Percentiles rank a stretch among this genome's conserved stretches.
These are phyloP conservation scores for Colletotrichum musicola DNA, from an alignment of 2,329 filamentous ascomycete species.

Conservation along the genomic window DNA sequence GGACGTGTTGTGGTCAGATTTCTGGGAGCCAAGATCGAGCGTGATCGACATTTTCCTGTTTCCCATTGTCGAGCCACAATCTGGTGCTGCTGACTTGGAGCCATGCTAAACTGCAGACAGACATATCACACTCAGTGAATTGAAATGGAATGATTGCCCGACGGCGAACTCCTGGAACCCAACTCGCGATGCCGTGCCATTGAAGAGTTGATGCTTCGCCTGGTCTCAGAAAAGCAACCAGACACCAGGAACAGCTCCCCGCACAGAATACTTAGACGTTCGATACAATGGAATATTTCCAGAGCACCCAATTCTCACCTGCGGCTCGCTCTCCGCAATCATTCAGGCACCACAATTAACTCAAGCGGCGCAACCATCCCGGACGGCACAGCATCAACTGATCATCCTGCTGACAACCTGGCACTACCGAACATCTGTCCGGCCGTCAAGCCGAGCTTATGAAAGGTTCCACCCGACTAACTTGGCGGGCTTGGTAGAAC, in stretches of 20 bases:
- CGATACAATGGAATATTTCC: no score
- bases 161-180: no score
- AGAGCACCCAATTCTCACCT: no score
- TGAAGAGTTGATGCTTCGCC: no score
- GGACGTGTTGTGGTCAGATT: background rate
- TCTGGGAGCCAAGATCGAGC: background rate
- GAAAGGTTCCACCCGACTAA: background rate
- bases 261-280: no score
- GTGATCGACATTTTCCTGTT: background rate
- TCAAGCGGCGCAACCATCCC: background rate
- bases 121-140: no score
- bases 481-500: slow-evolving; percentile 29
- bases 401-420: background rate
- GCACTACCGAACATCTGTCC: background rate
- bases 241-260: no score
- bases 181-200: no score
- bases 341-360: background rate
- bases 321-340: background rate
- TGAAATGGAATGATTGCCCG: no score
- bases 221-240: no score
- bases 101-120: no score
- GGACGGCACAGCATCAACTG: background rate
- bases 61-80: background rate
- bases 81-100: no score
- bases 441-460: background rate